phyloP scores from a whole-genome alignment of 805 yeast species.

The Pichia scutulata region DNA sequence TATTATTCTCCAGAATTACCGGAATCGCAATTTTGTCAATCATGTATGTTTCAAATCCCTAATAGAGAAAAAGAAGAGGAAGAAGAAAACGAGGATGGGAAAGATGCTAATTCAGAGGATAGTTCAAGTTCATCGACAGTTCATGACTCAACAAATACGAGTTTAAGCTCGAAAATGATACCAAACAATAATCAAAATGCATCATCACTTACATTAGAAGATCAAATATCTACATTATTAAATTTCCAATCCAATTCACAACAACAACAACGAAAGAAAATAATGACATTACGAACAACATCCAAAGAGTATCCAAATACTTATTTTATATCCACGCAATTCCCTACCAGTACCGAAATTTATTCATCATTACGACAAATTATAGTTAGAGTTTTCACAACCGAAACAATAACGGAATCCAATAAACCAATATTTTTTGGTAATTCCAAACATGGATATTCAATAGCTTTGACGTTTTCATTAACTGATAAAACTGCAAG shows the following conservation, averaged over 20 bases:
- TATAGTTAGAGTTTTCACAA: constrained; percentile 57
- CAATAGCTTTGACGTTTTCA: constrained; percentile 54
- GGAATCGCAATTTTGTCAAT: constrained; percentile 37
- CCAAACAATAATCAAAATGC: background rate
- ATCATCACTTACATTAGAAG: constrained; percentile 5
- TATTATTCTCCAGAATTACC: constrained; percentile 35
- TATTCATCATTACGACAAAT: constrained; percentile 51
- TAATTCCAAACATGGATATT: constrained; percentile 52
- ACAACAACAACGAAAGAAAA: background rate
- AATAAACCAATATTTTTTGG: constrained; percentile 57
- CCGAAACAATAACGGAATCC: constrained; percentile 55
- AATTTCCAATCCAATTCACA: background rate
- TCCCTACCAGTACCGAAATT: constrained; percentile 44
- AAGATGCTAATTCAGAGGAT: background rate
- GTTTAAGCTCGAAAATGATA: background rate
- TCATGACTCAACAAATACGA: background rate
- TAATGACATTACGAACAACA: constrained; percentile 9
- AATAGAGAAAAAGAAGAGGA: background rate
- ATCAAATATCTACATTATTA: constrained; percentile 4
- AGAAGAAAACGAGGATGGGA: background rate
- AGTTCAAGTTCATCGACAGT: background rate
- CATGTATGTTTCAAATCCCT: constrained; percentile 41
- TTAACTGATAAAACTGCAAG: constrained; percentile 58
- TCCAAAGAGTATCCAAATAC: constrained; percentile 13
- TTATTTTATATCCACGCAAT: constrained; percentile 48